These are phyloP conservation scores for Trypanosoma boissoni DNA, from an alignment of 208 protist genomes.

Conservation along the genomic window DNA sequence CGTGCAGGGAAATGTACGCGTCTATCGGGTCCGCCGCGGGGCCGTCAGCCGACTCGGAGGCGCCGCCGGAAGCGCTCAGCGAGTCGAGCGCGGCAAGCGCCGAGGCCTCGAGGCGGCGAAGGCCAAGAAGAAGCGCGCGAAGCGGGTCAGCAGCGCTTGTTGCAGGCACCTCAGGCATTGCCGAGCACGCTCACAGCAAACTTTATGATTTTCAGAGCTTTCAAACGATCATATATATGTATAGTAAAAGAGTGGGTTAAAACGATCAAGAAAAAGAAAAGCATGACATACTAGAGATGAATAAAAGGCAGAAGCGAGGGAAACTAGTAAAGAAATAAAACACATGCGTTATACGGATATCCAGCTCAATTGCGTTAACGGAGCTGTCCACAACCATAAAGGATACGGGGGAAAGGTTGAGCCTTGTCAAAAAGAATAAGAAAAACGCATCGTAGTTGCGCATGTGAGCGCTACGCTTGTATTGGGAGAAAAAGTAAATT, in stretches of 20 bases:
- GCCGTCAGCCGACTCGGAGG: not conserved
- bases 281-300: conserved; percentile 6
- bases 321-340: conserved; percentile 6
- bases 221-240: conserved; percentile 1
- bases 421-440: too few relatives aligned
- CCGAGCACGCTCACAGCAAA: too few relatives aligned
- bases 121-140: conserved; percentile 50
- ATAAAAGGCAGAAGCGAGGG: conserved; percentile 3
- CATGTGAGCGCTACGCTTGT: too few relatives aligned
- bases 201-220: not conserved
- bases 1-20: not conserved
- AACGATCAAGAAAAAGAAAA: conserved; percentile 21
- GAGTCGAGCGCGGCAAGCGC: not conserved
- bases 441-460: too few relatives aligned
- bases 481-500: too few relatives aligned
- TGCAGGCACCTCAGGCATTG: too few relatives aligned
- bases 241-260: conserved; percentile 8
- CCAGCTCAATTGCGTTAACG: too few relatives aligned
- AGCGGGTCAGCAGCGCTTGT: conserved; percentile 60
- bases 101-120: conserved; percentile 31
- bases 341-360: not conserved
- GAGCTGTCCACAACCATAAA: too few relatives aligned
- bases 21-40: too few relatives aligned
- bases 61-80: too few relatives aligned
- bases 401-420: too few relatives aligned